A percentile compares a stretch with the other conserved stretches of the same genome.
Evolutionary conservation across 2,329 filamentous ascomycete species (phyloP).

Genomic region (Basipetospora chlamydospora): DNA sequence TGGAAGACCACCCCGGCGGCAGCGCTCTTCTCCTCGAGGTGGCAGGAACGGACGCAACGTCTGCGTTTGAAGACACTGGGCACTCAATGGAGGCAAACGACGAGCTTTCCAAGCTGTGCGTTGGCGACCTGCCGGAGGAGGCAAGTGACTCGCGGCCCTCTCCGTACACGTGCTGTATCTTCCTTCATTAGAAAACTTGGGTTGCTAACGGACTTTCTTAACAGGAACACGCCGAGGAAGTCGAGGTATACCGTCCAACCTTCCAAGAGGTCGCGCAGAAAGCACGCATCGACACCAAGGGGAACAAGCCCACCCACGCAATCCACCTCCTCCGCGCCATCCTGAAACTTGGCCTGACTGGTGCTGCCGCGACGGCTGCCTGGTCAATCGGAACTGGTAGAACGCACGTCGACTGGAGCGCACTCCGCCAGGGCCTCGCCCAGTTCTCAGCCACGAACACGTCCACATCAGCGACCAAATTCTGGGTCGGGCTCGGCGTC

Average conservation of each 20-base stretch:
- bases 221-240: slow-evolving; percentile 1
- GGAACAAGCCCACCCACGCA: not conserved
- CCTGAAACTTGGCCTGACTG: not conserved
- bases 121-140: slow-evolving; percentile 18
- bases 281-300: not conserved
- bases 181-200: not conserved
- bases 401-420: too few species aligned
- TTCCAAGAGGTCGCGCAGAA: not conserved
- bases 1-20: slow-evolving; percentile 54
- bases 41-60: slow-evolving; percentile 62
- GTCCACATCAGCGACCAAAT: not conserved
- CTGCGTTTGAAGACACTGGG: slow-evolving; percentile 71
- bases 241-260: slow-evolving; percentile 1
- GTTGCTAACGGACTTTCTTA: not conserved
- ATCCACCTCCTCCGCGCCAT: not conserved
- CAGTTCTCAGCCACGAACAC: not conserved
- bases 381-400: not conserved
- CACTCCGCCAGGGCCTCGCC: not conserved
- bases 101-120: slow-evolving; percentile 21
- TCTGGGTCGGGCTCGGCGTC: slow-evolving; percentile 3
- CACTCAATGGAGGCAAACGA: slow-evolving; percentile 51
- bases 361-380: not conserved
- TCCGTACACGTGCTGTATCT: not conserved
- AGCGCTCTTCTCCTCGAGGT: slow-evolving; percentile 66
- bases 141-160: not conserved